Evolutionary conservation across 202 grass and related monocot species (phyloP).

Genomic region (Cymbopogon flexuosus): DNA sequence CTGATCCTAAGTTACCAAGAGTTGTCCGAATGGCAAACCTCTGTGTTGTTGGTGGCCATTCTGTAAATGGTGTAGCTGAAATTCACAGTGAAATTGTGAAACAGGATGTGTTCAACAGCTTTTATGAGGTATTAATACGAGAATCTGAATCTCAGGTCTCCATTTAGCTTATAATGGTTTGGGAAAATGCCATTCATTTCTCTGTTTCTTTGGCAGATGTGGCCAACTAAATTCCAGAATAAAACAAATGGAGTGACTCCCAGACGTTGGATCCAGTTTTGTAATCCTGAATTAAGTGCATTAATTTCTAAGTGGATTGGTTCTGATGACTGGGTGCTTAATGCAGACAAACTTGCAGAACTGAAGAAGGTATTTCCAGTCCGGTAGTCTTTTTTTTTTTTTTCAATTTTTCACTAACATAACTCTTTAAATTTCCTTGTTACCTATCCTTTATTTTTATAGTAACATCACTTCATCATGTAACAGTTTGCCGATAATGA

Average conservation of each 20-base stretch:
- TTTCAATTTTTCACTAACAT: not conserved
- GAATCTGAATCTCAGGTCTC: constrained; percentile 15
- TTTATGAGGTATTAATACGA: constrained; percentile 62
- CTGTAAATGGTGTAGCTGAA: constrained; percentile 92
- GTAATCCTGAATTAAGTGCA: constrained; percentile 84
- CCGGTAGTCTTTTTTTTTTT: not conserved
- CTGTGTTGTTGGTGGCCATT: constrained; percentile 85
- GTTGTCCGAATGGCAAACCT: constrained; percentile 92
- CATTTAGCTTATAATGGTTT: constrained; percentile 16
- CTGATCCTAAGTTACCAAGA: constrained; percentile 68
- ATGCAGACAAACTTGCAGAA: constrained; percentile 68
- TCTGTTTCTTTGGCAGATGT: constrained; percentile 58
- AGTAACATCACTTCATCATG: constrained; percentile 18
- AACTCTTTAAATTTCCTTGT: not conserved
- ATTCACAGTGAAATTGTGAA: constrained; percentile 99
- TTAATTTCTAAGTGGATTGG: constrained; percentile 93
- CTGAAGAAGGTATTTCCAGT: constrained; percentile 64
- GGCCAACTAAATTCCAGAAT: constrained; percentile 93
- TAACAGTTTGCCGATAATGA: constrained; percentile 81
- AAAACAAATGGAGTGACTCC: constrained; percentile 99
- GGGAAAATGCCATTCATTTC: constrained; percentile 10
- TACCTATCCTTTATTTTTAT: constrained; percentile 7
- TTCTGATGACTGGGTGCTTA: constrained; percentile 89
- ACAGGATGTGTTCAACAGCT: constrained; percentile 93
- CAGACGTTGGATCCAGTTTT: constrained; percentile 94